A percentile compares a stretch with the other conserved stretches of the same genome.
phyloP scores from a whole-genome alignment of 192 early-diverging fungal genomes.

The Coemansia aciculifera region DNA sequence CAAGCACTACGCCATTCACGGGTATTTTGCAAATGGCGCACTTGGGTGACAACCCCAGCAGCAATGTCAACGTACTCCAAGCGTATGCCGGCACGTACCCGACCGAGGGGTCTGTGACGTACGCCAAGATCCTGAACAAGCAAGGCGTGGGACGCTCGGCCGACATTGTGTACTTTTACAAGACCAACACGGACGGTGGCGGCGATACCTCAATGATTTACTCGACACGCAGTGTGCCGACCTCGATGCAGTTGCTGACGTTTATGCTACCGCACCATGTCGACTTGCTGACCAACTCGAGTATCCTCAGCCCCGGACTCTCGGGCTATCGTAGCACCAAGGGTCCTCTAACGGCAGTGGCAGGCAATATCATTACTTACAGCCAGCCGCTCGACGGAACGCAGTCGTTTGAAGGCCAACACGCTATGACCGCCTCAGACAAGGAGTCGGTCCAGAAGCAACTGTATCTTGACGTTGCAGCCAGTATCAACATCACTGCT shows the following conservation, averaged over 20 bases:
- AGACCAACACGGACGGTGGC: slow-evolving; percentile 39
- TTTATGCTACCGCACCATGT: slow-evolving; percentile 57
- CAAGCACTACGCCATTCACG: slow-evolving; percentile 12
- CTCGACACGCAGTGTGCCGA: slow-evolving; percentile 5
- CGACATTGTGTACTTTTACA: slow-evolving; percentile 42
- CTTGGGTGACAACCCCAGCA: slow-evolving; percentile 35
- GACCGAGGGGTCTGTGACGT: slow-evolving; percentile 50
- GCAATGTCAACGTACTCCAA: slow-evolving; percentile 49
- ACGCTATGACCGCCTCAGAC: slow-evolving; percentile 30
- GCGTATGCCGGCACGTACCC: slow-evolving; percentile 50
- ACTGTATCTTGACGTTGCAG: slow-evolving; percentile 39
- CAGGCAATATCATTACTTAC: slow-evolving; percentile 52
- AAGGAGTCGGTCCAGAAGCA: slow-evolving; percentile 29
- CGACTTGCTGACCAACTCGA: slow-evolving; percentile 17
- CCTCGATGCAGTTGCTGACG: slow-evolving; percentile 39
- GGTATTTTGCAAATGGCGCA: slow-evolving; percentile 57
- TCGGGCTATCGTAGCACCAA: slow-evolving; percentile 54
- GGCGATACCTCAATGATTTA: slow-evolving; percentile 20
- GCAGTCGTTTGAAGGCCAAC: slow-evolving; percentile 31
- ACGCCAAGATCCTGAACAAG: slow-evolving; percentile 38
- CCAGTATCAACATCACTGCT: slow-evolving; percentile 26
- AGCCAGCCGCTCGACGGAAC: slow-evolving; percentile 35
- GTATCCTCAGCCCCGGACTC: slow-evolving; percentile 15
- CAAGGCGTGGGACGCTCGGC: slow-evolving; percentile 25
- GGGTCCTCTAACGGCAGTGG: slow-evolving; percentile 54